These are phyloP conservation scores for Lenwebbia sp. DNA, from an alignment of 345 rosid species.

Conservation along the genomic window DNA sequence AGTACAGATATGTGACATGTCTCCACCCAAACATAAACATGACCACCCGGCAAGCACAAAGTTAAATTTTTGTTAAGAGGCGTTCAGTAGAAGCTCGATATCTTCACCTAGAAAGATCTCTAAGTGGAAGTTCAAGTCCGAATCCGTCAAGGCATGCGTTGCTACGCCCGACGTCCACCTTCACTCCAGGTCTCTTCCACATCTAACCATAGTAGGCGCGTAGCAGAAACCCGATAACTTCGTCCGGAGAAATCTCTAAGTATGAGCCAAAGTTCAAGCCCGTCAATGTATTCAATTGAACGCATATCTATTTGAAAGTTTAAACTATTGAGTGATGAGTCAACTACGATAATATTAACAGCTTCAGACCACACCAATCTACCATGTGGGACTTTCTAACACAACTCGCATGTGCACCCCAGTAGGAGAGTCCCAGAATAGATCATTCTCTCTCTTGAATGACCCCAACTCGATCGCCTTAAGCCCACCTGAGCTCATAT, in stretches of 20 bases:
- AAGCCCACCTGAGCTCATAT: background rate
- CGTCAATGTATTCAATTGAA: rapidly evolving
- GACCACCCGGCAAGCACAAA: no score
- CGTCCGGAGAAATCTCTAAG: background rate
- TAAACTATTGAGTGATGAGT: background rate
- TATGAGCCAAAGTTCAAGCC: rapidly evolving
- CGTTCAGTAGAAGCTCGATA: rapidly evolving
- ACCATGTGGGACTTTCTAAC: background rate
- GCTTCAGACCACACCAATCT: no score
- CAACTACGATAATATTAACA: background rate
- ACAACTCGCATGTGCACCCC: background rate
- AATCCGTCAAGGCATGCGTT: no score
- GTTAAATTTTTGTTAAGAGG: background rate
- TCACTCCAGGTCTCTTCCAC: background rate
- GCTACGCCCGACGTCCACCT: background rate
- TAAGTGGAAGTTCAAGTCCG: rapidly evolving
- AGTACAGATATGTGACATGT: no score
- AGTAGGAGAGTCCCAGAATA: background rate
- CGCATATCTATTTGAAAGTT: rapidly evolving
- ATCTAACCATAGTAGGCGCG: rapidly evolving
- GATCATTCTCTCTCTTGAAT: background rate
- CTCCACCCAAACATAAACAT: no score
- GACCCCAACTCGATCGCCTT: background rate
- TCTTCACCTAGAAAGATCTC: no score
- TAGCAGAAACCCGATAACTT: background rate